Base-by-base conservation (phyloP, 805 yeast species). In the Barnettozyma siamensis region DNA sequence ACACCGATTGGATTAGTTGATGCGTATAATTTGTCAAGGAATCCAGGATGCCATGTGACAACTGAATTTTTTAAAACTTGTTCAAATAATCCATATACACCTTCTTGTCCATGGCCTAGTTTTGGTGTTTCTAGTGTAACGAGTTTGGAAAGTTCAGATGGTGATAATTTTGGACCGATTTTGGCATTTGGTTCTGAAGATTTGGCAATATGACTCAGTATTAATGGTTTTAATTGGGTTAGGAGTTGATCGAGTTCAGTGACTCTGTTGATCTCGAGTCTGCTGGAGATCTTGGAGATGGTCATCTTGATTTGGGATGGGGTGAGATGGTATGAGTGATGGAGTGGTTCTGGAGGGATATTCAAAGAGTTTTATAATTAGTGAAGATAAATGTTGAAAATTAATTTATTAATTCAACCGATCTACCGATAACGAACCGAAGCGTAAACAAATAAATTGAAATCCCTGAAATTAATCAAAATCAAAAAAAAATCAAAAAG, bases 21-120 rank as follows among this genome's bases (percentile, higher is more conserved):
- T 0, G 94, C 94, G 51, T 86, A 86, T 42, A 86, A 65, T 59
- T 86, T 86, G 57, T 87, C 95, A 65, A 86, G 62, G 54, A 86
- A 86, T 1, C 94, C 94, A 0, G 86, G 82, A 56, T 83, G 83
- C 95, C 95, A 87, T 0, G 95, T 87, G 39, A 80, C 84, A 31
- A 83, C 87, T 0, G 91, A 82, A 52, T 80, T 73, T 37, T 73
- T 62, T 47, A 86, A 63, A 1, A 86, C 73, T 33, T 68, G 58
- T 45, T 83, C 80, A 40, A 83, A 71, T 3, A 73, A 65, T 2
- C 54, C 55, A 31, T 75, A 57, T 5, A 85, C 67, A 7, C 73
- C 74, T 24, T 66, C 61, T 4, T 59, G 45, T 1, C 70, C 67
- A 32, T 65, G 64, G 9, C 73, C 76, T 21, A 57, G 50, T 6